Evolutionary conservation across 2,329 filamentous ascomycete species (phyloP), one percentile per base, ranked within the genome.

Genomic region (Ceratocystis variospora): DNA sequence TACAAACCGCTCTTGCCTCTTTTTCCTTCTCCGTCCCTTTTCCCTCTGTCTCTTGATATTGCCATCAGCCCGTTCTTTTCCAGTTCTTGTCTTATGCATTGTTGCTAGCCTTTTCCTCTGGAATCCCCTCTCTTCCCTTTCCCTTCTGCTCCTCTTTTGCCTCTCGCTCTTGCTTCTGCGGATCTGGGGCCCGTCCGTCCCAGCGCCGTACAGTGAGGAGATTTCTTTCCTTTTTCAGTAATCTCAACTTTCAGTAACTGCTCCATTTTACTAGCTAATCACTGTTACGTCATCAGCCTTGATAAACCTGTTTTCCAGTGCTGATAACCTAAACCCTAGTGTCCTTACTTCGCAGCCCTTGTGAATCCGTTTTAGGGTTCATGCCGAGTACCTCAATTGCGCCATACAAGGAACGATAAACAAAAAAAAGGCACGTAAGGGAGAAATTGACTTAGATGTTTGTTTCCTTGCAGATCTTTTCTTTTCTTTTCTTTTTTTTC

Each of bases 211-310:
- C 25, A 15, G 25, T 6, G 22, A 53, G 48, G 48, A 25, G 22
- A 53, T 53, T 53, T 53, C 48, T 53, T 53, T 53, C 48, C 48
- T 15, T 5, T 53, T 53, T 53, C 48, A 53, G 48, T 53, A 53
- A 25, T 53, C 48, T 5, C 1, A 8, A 25, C 12, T 53, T 53
- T 53, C 19, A 53, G 48, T 15, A 53, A 5, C 19, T 53, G 19
- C 48, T 25, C 48, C 10, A 53, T 41, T 41, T 41, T 41, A 8
- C 33, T 37, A 37, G 8, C 37, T 10, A 12, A 41, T 10, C 37
- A 41, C 37, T 41, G 10, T 41, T 41, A 41, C 37, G 37, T 41
- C 37, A 41, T 41, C 10, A 41, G 8, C 10, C 37, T 41, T 41
- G 2, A 2, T 41, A 41, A 41, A 41, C 46, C 46, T 22, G 7